Evolutionary conservation across 176 grass and related monocot species (phyloP), one percentile per base, ranked within the genome.

Genomic region (Triticum monococcum): DNA sequence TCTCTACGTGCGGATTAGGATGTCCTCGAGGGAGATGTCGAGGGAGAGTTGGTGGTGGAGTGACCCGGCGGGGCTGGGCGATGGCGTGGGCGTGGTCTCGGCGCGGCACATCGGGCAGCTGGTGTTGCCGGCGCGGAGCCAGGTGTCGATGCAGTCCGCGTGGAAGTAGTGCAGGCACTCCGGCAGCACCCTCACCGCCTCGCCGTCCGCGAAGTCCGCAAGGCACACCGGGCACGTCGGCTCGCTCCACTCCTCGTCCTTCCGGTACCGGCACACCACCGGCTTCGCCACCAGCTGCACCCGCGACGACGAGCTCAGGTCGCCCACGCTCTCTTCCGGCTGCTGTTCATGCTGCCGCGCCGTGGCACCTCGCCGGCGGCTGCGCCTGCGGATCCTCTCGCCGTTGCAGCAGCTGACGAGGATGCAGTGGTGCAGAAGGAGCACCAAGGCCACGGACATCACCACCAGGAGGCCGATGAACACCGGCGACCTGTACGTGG

Each of bases 161-260:
- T 93, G 91, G 81, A 71, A 93, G 91, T 85, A 93, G 81, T 93
- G 88, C 70, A 78, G 72, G 85, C 88, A 93, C 77, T 78, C 81
- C 0, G 91, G 88, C 1, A 90, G 85, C 81, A 90, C 78, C 1
- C 82, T 71, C 17, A 93, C 82, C 9, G 65, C 3, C 82, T 93
- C 85, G 68, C 91, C 88, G 78, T 93, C 88, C 25, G 12, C 67
- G 82, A 93, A 93, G 24, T 90, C 85, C 0, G 78, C 73, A 2
- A 90, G 65, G 81, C 91, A 90, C 56, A 93, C 91, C 12, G 85
- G 54, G 70, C 88, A 93, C 64, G 82, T 88, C 11, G 85, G 0
- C 54, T 83, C 81, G 2, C 52, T 62, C 83, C 84, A 89, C 9
- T 36, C 4, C 24, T 87, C 85, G 40, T 12, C 88, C 78, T 85